phyloP scores from a whole-genome alignment of 495 filamentous ascomycete genomes.

The Penicillium arizonense region DNA sequence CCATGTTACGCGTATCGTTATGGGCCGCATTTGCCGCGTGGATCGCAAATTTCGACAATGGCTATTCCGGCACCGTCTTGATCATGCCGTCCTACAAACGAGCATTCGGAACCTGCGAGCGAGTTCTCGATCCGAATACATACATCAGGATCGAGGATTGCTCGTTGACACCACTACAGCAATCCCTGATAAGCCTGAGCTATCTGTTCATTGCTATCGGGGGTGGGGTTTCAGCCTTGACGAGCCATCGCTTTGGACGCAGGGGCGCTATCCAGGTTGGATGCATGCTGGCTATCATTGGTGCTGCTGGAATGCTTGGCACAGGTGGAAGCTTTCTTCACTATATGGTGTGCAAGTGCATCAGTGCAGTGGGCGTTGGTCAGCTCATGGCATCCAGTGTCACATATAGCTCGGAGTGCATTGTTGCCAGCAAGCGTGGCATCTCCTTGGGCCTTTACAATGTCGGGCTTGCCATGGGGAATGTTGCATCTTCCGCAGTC shows the following conservation, averaged over 20 bases:
- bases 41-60: conserved; percentile 28
- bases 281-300: conserved; percentile 18
- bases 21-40: conserved; percentile 27
- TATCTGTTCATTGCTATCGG: conserved; percentile 28
- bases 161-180: conserved; percentile 23
- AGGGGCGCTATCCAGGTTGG: conserved; percentile 21
- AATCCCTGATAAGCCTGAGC: conserved; percentile 29
- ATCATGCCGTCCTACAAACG: conserved; percentile 28
- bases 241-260: conserved; percentile 21
- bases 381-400: conserved; percentile 19
- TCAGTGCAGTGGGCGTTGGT: conserved; percentile 26
- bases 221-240: conserved; percentile 20
- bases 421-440: conserved; percentile 27
- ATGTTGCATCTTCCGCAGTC: conserved; percentile 23
- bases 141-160: conserved; percentile 10
- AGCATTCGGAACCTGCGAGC: conserved; percentile 22
- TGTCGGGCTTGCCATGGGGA: conserved; percentile 26
- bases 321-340: conserved; percentile 23
- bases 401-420: conserved; percentile 30
- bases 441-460: conserved; percentile 26
- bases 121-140: conserved; percentile 12
- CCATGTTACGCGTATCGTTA: conserved; percentile 24
- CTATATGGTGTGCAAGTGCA: conserved; percentile 33
- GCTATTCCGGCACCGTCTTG: conserved; percentile 22
- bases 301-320: conserved; percentile 26